Base-by-base conservation (phyloP, 495 filamentous ascomycete species). In the Mycothermus thermophilus region DNA sequence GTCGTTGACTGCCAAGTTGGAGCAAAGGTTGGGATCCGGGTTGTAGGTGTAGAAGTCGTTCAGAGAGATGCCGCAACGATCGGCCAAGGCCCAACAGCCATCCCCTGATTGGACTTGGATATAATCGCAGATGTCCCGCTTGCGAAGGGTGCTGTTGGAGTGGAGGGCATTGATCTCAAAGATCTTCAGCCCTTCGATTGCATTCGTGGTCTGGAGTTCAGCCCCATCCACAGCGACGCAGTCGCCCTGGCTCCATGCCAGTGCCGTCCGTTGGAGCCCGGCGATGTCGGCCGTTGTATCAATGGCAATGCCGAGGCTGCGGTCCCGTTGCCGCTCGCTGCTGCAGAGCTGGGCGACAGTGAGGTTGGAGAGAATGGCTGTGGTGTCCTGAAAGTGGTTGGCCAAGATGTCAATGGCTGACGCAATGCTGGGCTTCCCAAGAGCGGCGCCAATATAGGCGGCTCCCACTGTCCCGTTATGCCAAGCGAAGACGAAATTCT, bases 41-140 rank as follows among this genome's bases (percentile, higher is more conserved):
- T 66, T 70, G 41, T 50, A 60, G 28, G 54, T 56, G 24, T 42
- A 51, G 27, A 69, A 61, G 22, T 66, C 52, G 6, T 42, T 47
- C 1, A 19, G 27, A 4, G 51, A 42, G 18, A 68, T 62, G 14
- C 57, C 60, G 38, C 67, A 70, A 29, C 50, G 44, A 4, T 40
- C 27, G 0, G 56, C 62, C 13, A 69, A 43, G 0, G 48, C 21
- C 15, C 5, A 41, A 27, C 65, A 69, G 21, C 32, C 34, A 22
- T 69, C 62, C 21, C 56, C 55, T 1, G 41, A 24, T 28, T 24
- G 34, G 8, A 58, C 51, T 35, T 50, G 38, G 8, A 53, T 30
- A 1, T 44, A 34, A 2, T 38, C 37, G 37, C 69, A 72, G 2
- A 41, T 41, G 16, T 64, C 67, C 14, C 17, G 42, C 44, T 4